Evolutionary conservation across 2,329 filamentous ascomycete species (phyloP).

Genomic region (Mycosphaerelloides madeirae): DNA sequence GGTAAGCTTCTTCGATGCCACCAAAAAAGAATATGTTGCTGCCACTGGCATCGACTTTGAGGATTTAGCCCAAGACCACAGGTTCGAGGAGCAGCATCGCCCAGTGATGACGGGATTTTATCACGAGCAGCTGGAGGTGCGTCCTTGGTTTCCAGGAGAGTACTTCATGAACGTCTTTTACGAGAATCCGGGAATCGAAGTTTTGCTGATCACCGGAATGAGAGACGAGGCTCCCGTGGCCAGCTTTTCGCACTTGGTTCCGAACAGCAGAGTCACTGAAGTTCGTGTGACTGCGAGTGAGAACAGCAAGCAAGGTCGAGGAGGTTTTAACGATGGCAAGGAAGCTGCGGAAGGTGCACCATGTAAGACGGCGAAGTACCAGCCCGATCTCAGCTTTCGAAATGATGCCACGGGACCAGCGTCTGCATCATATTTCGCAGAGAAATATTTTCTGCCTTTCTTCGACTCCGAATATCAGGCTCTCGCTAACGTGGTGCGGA

Average conservation of each 20-base stretch:
- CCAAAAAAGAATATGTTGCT: slow-evolving; percentile 54
- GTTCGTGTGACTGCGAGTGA: slow-evolving; percentile 49
- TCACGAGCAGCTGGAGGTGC: slow-evolving; percentile 39
- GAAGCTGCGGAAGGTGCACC: no score
- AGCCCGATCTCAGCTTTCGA: slow-evolving; percentile 47
- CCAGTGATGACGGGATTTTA: slow-evolving; percentile 51
- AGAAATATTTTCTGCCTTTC: slow-evolving; percentile 41
- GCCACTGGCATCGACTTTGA: slow-evolving; percentile 45
- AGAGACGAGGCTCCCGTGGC: slow-evolving; percentile 57
- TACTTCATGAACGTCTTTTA: slow-evolving; percentile 49
- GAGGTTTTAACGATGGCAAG: slow-evolving; percentile 23
- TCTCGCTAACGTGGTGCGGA: slow-evolving; percentile 49
- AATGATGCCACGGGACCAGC: slow-evolving; percentile 47
- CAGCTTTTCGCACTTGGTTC: slow-evolving; percentile 51
- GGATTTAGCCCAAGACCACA: slow-evolving; percentile 50
- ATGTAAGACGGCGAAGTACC: slow-evolving; percentile 20
- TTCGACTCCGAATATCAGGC: slow-evolving; percentile 44
- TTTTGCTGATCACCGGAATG: slow-evolving; percentile 60
- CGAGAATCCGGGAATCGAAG: slow-evolving; percentile 42
- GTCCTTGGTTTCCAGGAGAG: slow-evolving; percentile 47
- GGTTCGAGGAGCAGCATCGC: slow-evolving; percentile 60
- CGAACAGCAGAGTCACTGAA: slow-evolving; percentile 51
- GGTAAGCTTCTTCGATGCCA: slow-evolving; percentile 54
- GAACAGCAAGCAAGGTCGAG: slow-evolving; percentile 36
- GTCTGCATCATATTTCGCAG: slow-evolving; percentile 3